A percentile compares a stretch with the other conserved stretches of the same genome.
These are phyloP conservation scores for Colletotrichum kahawae DNA, from an alignment of 2,329 filamentous ascomycete species.

Conservation along the genomic window DNA sequence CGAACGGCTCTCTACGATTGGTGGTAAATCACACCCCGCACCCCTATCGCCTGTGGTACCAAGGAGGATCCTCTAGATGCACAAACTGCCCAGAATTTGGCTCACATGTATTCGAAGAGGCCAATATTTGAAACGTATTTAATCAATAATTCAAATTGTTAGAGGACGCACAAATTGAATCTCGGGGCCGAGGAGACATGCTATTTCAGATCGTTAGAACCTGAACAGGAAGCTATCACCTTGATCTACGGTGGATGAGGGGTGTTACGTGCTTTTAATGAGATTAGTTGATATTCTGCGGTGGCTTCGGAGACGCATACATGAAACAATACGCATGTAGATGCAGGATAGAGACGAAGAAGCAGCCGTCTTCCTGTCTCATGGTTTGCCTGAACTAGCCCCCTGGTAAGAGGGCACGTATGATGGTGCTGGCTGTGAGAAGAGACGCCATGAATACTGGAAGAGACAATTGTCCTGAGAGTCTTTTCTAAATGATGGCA, in stretches of 20 bases:
- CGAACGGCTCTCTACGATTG: too few species aligned
- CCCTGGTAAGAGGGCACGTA: fast-evolving
- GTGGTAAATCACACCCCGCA: too few species aligned
- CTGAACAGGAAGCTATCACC: not conserved
- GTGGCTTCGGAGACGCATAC: not conserved
- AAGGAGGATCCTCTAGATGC: too few species aligned
- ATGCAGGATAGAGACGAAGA: not conserved
- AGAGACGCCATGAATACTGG: not conserved
- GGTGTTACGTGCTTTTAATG: fast-evolving
- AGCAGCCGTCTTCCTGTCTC: not conserved
- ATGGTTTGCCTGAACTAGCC: not conserved
- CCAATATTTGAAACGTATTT: not conserved
- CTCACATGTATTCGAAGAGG: too few species aligned
- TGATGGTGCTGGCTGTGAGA: not conserved
- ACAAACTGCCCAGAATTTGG: too few species aligned
- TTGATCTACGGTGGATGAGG: fast-evolving
- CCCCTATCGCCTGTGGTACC: too few species aligned
- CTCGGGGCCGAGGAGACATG: not conserved
- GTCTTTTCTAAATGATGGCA: not conserved
- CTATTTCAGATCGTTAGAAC: not conserved
- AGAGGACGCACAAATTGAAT: not conserved
- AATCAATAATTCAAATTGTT: fast-evolving
- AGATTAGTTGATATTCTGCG: fast-evolving
- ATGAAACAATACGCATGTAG: not conserved
- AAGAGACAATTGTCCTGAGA: not conserved